Evolutionary conservation across 2,329 filamentous ascomycete genomes (phyloP).

Genomic region (Aspergillus terreus): DNA sequence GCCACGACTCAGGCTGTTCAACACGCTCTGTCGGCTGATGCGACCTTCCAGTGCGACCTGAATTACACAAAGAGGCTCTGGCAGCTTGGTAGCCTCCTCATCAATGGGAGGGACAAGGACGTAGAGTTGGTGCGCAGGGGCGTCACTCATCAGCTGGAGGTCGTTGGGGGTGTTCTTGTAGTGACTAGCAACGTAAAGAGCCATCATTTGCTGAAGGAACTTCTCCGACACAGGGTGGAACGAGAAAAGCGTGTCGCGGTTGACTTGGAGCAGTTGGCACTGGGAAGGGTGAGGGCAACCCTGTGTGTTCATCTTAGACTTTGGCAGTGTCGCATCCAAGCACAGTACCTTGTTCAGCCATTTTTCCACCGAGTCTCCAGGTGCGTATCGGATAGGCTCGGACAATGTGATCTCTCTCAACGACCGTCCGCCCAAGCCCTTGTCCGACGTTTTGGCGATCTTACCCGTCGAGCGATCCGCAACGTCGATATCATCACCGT

Average conservation of each 20-base stretch:
- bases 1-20: constrained; percentile 84
- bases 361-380: constrained; percentile 86
- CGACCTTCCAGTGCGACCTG: constrained; percentile 92
- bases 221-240: constrained; percentile 97
- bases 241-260: constrained; percentile 95
- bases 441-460: constrained; percentile 60
- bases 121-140: constrained; percentile 92
- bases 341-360: constrained; percentile 95
- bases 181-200: constrained; percentile 91
- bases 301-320: constrained; percentile 65
- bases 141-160: constrained; percentile 97
- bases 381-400: constrained; percentile 91
- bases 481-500: constrained; percentile 61
- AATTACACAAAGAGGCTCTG: constrained; percentile 90
- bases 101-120: constrained; percentile 84
- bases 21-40: constrained; percentile 87
- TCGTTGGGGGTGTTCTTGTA: constrained; percentile 99
- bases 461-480: constrained; percentile 77
- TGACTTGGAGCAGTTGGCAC: constrained; percentile 90
- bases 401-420: constrained; percentile 87
- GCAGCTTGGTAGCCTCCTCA: constrained; percentile 72
- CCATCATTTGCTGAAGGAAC: constrained; percentile 97
- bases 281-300: constrained; percentile 87
- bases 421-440: constrained; percentile 64
- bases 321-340: constrained; percentile 84